These are phyloP conservation scores for Lachancea cidri DNA, from an alignment of 805 yeast species.

Conservation along the genomic window DNA sequence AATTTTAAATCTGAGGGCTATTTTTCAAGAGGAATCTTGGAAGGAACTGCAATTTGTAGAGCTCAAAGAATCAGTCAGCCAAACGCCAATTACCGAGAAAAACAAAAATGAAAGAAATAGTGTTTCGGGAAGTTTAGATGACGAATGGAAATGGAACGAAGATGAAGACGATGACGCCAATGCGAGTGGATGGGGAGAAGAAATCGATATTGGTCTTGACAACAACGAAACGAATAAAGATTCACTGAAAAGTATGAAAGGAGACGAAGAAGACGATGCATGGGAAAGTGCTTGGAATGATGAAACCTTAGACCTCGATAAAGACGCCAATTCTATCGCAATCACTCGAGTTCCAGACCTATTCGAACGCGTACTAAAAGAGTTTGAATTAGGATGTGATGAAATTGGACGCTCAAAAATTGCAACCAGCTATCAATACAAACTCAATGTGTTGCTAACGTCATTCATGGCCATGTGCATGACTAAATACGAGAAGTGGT, in stretches of 20 bases:
- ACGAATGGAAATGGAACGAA: slow-evolving; percentile 25
- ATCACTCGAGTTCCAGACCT: slow-evolving; percentile 19
- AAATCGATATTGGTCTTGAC: slow-evolving; percentile 3
- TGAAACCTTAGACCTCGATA: neutral
- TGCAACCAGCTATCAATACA: slow-evolving; percentile 19
- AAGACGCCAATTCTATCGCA: slow-evolving; percentile 4
- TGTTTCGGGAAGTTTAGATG: slow-evolving; percentile 5
- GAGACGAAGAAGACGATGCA: neutral
- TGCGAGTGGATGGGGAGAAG: slow-evolving; percentile 21
- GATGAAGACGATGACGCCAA: slow-evolving; percentile 17
- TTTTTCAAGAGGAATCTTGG: slow-evolving; percentile 14
- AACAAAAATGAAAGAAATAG: neutral
- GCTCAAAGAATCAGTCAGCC: neutral
- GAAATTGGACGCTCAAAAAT: slow-evolving; percentile 12
- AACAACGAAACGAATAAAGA: neutral
- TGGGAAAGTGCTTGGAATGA: slow-evolving; percentile 6
- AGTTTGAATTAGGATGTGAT: slow-evolving; percentile 16
- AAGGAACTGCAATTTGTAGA: slow-evolving; percentile 2
- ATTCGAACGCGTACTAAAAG: slow-evolving; percentile 9
- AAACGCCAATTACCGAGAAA: no score
- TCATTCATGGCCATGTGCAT: slow-evolving; percentile 22
- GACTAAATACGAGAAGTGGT: slow-evolving; percentile 23
- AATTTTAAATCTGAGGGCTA: slow-evolving; percentile 13
- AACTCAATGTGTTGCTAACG: slow-evolving; percentile 27
- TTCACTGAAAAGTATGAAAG: neutral